These are phyloP conservation scores for Effrenium voratum DNA, from an alignment of 73 alveolate species.

Conservation along the genomic window DNA sequence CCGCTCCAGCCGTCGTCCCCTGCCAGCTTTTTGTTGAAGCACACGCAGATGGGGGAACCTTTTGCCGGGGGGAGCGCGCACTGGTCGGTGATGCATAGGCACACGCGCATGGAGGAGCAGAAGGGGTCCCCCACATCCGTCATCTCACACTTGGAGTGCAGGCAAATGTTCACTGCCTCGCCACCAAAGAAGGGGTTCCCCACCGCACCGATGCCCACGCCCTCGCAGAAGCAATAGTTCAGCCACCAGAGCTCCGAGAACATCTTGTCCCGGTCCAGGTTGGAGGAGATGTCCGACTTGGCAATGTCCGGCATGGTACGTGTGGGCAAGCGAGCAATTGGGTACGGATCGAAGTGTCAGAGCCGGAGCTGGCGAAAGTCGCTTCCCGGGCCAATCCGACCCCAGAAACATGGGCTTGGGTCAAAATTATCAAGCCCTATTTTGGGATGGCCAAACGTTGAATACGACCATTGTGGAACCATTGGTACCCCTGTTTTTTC, in stretches of 20 bases:
- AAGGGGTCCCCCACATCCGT: constrained; percentile 23
- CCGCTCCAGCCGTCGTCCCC: constrained; percentile 12
- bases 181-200: constrained; percentile 34
- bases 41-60: not conserved
- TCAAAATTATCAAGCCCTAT: too few species aligned
- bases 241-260: constrained; percentile 43
- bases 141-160: constrained; percentile 13
- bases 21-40: not conserved
- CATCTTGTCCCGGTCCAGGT: constrained; percentile 59
- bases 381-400: too few species aligned
- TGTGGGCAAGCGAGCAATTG: too few species aligned
- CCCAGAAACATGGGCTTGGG: too few species aligned
- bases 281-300: constrained; percentile 58
- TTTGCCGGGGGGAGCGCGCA: constrained; percentile 5
- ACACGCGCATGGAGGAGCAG: constrained; percentile 20
- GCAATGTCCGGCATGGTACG: constrained; percentile 51
- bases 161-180: constrained; percentile 27
- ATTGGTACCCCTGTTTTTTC: too few species aligned
- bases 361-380: too few species aligned
- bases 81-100: constrained; percentile 35
- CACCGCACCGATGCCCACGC: constrained; percentile 11
- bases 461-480: too few species aligned
- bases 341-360: too few species aligned
- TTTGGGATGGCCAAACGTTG: too few species aligned
- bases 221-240: constrained; percentile 23